These are phyloP conservation scores for Aspergillus uvarum DNA, from an alignment of 2,329 filamentous ascomycete species.

Conservation along the genomic window DNA sequence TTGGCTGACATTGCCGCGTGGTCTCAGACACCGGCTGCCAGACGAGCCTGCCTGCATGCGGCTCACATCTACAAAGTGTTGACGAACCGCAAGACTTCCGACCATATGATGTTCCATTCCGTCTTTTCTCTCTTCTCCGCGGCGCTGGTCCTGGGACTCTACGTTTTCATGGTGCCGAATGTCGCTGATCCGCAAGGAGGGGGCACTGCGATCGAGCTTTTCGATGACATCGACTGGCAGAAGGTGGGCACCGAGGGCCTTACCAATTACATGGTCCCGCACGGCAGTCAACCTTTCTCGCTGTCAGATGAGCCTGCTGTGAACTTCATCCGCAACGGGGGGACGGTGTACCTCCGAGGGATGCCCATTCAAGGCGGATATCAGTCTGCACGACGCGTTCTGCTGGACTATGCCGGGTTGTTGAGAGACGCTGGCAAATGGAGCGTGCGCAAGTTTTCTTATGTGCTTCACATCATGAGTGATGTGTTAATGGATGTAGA, in stretches of 20 bases:
- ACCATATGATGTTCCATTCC: slow-evolving; percentile 53
- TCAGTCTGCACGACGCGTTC: slow-evolving; percentile 51
- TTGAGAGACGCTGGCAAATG: slow-evolving; percentile 55
- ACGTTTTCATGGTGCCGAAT: slow-evolving; percentile 50
- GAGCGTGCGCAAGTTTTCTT: slow-evolving; percentile 52
- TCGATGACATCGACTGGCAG: slow-evolving; percentile 53
- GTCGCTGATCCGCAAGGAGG: slow-evolving; percentile 25
- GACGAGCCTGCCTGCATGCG: slow-evolving; percentile 53
- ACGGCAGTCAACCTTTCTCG: slow-evolving; percentile 27
- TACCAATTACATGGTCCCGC: slow-evolving; percentile 39
- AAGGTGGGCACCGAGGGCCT: slow-evolving; percentile 49
- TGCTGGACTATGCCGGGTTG: slow-evolving; percentile 54
- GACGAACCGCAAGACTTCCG: slow-evolving; percentile 53
- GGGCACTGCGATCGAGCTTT: slow-evolving; percentile 42
- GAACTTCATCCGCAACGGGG: slow-evolving; percentile 51
- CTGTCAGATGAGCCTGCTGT: slow-evolving; percentile 35
- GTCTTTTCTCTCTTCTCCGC: slow-evolving; percentile 53
- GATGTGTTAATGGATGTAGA: slow-evolving; percentile 45
- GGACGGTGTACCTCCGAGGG: slow-evolving; percentile 49
- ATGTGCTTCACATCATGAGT: slow-evolving; percentile 57
- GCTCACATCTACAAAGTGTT: slow-evolving; percentile 54
- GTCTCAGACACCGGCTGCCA: slow-evolving; percentile 52
- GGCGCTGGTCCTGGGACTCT: slow-evolving; percentile 53
- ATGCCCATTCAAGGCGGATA: slow-evolving; percentile 52
- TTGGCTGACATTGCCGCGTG: slow-evolving; percentile 53